Base-by-base conservation (phyloP, 148 eudicot genomes). In the Rhododendron williamsianum region DNA sequence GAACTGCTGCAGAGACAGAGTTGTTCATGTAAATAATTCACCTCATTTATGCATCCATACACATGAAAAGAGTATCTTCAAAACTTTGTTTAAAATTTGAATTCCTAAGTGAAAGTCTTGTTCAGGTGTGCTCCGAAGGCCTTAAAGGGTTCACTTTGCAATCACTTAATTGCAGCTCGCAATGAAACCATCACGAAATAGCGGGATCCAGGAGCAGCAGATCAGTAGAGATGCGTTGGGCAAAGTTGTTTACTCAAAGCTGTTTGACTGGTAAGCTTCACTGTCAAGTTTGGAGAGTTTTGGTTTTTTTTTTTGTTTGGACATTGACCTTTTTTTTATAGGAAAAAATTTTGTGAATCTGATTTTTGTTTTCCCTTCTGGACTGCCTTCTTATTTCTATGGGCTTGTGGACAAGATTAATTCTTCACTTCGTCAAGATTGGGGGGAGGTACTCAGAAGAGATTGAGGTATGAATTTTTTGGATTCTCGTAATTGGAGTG, bases 401-500 rank as follows among this genome's bases (percentile, higher is more conserved):
- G 95, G 98, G 99, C 93, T 97, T 51, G 98, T 97, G 58, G 91
- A 94, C 87, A 97, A 90, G 86, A 94, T 97, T 51, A 97, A 97
- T 87, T 91, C 45, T 86, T 93, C 97, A 84, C 95, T 97, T 81
- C 98, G 99, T 85, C 98, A 97, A 91, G 98, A 97, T 41, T 7
- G 91, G 95, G 45, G 36, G 98, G 95, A 36, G 94, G 93, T 77
- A 85, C 93, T 7, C 93, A 91, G 88, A 94, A 86, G 83, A 94
- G 95, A 88, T 84, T 96, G 87, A 95, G 99, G 99, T 95, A 91
- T 30, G 81, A 63, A 48, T 35, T 71, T 35, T 43, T 33, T 85
- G 52, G 11, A 60, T 43, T 48, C 67, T 33, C 49, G 43, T 78
- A 27, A 71, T 84, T 81, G 63, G 9, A 25, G 36, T 21, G 35